phyloP scores from a whole-genome alignment of 2,329 filamentous ascomycete species.

The Emmonsiellopsis sp. region DNA sequence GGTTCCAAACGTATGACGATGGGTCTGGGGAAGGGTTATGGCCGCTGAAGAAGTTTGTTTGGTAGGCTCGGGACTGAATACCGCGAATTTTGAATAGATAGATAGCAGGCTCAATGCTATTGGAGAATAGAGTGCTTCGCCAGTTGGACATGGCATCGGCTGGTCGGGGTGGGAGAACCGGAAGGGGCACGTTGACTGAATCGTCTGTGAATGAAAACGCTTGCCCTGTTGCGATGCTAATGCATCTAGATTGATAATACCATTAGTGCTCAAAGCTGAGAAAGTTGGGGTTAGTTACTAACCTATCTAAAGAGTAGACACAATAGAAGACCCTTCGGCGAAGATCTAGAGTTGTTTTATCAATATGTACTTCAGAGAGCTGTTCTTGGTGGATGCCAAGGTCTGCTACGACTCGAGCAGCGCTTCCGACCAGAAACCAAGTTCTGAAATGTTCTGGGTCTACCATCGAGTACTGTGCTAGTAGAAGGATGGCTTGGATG shows the following conservation, averaged over 20 bases:
- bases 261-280: background rate
- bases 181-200: constrained; percentile 71
- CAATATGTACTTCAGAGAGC: constrained; percentile 57
- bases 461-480: constrained; percentile 82
- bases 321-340: constrained; percentile 82
- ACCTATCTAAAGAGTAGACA: constrained; percentile 83
- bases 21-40: constrained; percentile 59
- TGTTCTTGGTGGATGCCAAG: constrained; percentile 90
- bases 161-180: constrained; percentile 44
- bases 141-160: constrained; percentile 5
- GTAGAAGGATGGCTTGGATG: constrained; percentile 76
- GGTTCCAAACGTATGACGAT: constrained; percentile 36
- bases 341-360: constrained; percentile 63
- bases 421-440: constrained; percentile 89
- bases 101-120: constrained; percentile 59
- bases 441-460: constrained; percentile 88
- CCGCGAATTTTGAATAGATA: constrained; percentile 76
- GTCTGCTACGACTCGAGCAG: constrained; percentile 78
- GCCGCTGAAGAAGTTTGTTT: constrained; percentile 73
- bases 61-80: constrained; percentile 82
- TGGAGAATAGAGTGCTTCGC: constrained; percentile 40
- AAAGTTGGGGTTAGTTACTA: constrained; percentile 16
- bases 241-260: constrained; percentile 49
- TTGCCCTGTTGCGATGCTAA: constrained; percentile 77
- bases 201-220: constrained; percentile 93